phyloP scores from a whole-genome alignment of 176 grass and related monocot species.

The Dendrocalamus sinicus region DNA sequence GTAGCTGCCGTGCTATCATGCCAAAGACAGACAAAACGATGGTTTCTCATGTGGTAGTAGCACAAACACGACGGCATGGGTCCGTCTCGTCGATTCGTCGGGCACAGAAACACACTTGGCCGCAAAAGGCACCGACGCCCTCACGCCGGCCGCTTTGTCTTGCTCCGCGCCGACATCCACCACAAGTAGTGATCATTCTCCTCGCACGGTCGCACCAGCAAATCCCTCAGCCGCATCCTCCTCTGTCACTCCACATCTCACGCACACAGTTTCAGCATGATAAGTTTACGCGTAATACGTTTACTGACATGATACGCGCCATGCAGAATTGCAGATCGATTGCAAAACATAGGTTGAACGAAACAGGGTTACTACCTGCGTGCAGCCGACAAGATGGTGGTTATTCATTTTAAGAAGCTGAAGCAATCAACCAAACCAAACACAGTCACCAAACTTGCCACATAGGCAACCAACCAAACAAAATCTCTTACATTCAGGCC shows the following conservation, averaged over 20 bases:
- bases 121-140: constrained; percentile 42
- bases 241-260: not conserved
- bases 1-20: not conserved
- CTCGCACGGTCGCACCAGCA: not conserved
- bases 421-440: no score
- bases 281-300: not conserved
- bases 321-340: not conserved
- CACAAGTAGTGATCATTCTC: not conserved
- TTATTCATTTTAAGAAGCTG: no score
- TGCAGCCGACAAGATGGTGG: no score
- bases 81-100: constrained; percentile 20
- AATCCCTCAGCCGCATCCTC: not conserved
- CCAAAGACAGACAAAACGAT: not conserved
- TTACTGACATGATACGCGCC: not conserved
- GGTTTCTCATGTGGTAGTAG: constrained; percentile 17
- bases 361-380: not conserved
- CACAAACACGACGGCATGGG: not conserved
- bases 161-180: constrained; percentile 41
- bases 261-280: not conserved
- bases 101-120: not conserved
- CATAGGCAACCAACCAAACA: no score
- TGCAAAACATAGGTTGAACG: not conserved
- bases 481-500: no score
- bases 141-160: constrained; percentile 43
- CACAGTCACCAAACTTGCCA: no score